Evolutionary conservation across 2,329 filamentous ascomycete species (phyloP), one percentile per base, ranked within the genome.

Genomic region (Pseudogymnoascus sp.): DNA sequence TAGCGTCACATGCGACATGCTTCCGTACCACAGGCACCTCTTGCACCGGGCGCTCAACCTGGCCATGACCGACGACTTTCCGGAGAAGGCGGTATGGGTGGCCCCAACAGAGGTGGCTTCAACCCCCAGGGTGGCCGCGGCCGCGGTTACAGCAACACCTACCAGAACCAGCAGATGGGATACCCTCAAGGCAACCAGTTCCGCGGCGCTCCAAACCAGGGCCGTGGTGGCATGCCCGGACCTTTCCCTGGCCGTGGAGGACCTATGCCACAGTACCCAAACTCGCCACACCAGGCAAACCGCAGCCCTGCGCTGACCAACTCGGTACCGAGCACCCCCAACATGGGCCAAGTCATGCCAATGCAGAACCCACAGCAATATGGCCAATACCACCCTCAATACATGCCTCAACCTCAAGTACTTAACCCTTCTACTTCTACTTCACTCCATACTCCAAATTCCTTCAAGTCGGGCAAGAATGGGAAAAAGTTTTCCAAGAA

Each of bases 61-160:
- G 83, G 82, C 65, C 92, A 97, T 75, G 83, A 90, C 68, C 88
- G 93, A 70, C 88, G 91, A 37, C 91, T 94, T 70, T 95, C 90
- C 20, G 81, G 85, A 65, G 89, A 93, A 73, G 85, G 84, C 72
- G 88, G 92, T 65, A 82, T 87, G 74, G 78, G 78, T 66, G 81
- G 81, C 38, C 80, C 82, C 63, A 79, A 81, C 38, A 79, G 85
- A 69, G 80, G 79, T 67, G 82, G 83, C 67, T 84, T 81, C 66
- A 80, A 78, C 66, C 83, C 76, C 65, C 73, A 75, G 58, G 57
- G 57, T 72, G 75, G 32, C 77, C 80, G 64, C 76, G 75, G 54
- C 77, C 78, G 58, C 78, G 81, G 63, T 65, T 78, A 76, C 67
- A 75, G 75, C 60, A 77, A 78, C 64, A 80, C 75, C 22, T 64